phyloP scores from a whole-genome alignment of 768 basidiomycete genomes.

The Naganishia randhawae region DNA sequence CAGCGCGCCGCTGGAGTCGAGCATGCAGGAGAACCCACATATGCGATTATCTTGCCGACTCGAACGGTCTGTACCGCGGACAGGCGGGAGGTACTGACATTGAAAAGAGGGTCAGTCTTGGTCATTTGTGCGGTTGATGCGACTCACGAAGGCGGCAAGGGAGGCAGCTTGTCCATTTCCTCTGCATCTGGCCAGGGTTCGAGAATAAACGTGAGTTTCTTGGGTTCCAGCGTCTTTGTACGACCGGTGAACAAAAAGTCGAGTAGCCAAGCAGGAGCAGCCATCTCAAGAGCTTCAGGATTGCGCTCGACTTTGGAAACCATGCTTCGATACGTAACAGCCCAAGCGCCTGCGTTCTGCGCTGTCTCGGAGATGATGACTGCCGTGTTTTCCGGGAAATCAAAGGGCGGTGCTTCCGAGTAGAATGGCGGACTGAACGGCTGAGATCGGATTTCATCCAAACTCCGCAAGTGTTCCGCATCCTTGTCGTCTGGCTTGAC shows the following conservation, averaged over 20 bases:
- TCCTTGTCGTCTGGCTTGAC: conserved; percentile 43
- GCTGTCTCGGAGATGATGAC: conserved; percentile 77
- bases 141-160: conserved; percentile 78
- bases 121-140: background rate
- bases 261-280: conserved; percentile 80
- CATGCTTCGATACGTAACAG: conserved; percentile 69
- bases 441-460: conserved; percentile 50
- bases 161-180: conserved; percentile 56
- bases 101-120: background rate
- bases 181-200: conserved; percentile 64
- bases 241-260: conserved; percentile 75
- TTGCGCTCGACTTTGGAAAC: conserved; percentile 62
- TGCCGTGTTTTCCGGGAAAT: conserved; percentile 60
- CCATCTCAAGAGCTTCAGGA: conserved; percentile 62
- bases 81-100: conserved; percentile 57
- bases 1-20: background rate
- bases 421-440: conserved; percentile 62
- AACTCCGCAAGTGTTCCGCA: conserved; percentile 46
- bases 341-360: conserved; percentile 60
- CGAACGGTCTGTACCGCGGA: conserved; percentile 83
- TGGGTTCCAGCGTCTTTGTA: conserved; percentile 54
- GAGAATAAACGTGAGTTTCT: conserved; percentile 85
- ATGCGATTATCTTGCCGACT: conserved; percentile 73
- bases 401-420: conserved; percentile 66
- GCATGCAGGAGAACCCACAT: conserved; percentile 57